Base-by-base conservation (phyloP, 805 yeast genomes). In the Kockiozyma suomiensis region DNA sequence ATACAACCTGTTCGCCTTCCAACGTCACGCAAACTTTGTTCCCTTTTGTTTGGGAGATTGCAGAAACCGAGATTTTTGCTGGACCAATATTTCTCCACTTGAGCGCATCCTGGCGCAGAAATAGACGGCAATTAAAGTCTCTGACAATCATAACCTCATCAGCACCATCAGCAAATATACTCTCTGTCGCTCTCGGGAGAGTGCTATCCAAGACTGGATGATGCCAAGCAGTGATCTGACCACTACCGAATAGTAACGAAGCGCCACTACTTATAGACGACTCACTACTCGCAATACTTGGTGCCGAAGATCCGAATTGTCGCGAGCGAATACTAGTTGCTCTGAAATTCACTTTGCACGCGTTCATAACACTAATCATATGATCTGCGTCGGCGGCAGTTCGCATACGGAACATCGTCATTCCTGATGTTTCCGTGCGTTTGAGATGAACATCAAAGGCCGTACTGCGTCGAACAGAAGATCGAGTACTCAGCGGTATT, bases 11-110 rank as follows among this genome's bases (percentile, higher is more conserved):
- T 6, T 56, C 68, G 38, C 55, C 59, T 25, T 23, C 54, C 26
- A 45, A 25, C 35, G 38, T 54, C 51, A 65, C 65, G 8, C 50
- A 17, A 25, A 64, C 60, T 37, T 35, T 26, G 50, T 54, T 30
- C 23, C 62, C 33, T 7, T 26, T 15, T 6, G 17, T 28, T 7
- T 37, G 28, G 4, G 43, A 19, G 35, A 45, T 19, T 4, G 59
- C 63, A 8, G 52, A 53, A 21, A 65, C 38, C 4, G 62, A 46
- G 25, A 65, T 21, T 41, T 50, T 61, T 17, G 64, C 66, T 4
- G 66, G 54, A 12, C 69, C 69, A n/a, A 61, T 30, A 28, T 65
- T 65, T 35, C 65, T 51, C 70, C 70, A 67, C 19, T 67, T 64
- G 28, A 59, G 43, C 8, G 59, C 59, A 38, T 57, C 58, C 21